Percentiles rank a stretch among this genome's conserved stretches.
These are phyloP conservation scores for Podaxis sp. DNA, from an alignment of 768 basidiomycete species.

Conservation along the genomic window DNA sequence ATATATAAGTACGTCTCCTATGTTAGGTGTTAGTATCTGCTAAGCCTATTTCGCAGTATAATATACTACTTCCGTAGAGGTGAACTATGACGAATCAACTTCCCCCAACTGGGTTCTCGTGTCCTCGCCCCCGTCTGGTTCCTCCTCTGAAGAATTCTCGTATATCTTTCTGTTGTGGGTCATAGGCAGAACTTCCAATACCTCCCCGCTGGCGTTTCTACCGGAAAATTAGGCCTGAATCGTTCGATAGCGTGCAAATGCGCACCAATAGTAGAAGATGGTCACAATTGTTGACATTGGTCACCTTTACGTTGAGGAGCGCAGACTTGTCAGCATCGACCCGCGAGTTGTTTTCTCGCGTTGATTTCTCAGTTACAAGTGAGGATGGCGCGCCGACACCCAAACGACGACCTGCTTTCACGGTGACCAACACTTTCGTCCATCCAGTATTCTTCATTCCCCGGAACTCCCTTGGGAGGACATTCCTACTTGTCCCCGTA, in stretches of 20 bases:
- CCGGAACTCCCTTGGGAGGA: conserved; percentile 25
- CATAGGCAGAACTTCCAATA: conserved; percentile 66
- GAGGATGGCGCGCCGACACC: neutral
- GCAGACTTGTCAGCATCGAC: neutral
- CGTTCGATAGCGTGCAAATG: conserved; percentile 10
- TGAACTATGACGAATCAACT: neutral
- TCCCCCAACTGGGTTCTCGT: neutral
- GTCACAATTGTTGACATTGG: conserved; percentile 51
- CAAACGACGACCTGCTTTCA: conserved; percentile 27
- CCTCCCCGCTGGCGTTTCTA: conserved; percentile 70
- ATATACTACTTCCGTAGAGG: neutral
- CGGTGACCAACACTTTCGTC: conserved; percentile 52
- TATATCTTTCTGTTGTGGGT: conserved; percentile 74
- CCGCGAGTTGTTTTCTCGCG: neutral
- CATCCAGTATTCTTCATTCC: conserved; percentile 71
- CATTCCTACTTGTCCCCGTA: too few relatives aligned
- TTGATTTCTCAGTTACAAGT: neutral
- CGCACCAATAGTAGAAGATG: conserved; percentile 60
- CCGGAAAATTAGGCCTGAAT: conserved; percentile 3
- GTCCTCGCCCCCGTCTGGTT: conserved; percentile 1
- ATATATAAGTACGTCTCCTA: neutral
- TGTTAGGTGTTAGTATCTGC: neutral
- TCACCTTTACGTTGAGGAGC: conserved; percentile 39
- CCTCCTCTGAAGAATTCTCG: conserved; percentile 63
- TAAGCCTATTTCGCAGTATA: neutral